Conservation (phyloP, 495 filamentous ascomycete genomes). For the Ascobolus immersus region DNA sequence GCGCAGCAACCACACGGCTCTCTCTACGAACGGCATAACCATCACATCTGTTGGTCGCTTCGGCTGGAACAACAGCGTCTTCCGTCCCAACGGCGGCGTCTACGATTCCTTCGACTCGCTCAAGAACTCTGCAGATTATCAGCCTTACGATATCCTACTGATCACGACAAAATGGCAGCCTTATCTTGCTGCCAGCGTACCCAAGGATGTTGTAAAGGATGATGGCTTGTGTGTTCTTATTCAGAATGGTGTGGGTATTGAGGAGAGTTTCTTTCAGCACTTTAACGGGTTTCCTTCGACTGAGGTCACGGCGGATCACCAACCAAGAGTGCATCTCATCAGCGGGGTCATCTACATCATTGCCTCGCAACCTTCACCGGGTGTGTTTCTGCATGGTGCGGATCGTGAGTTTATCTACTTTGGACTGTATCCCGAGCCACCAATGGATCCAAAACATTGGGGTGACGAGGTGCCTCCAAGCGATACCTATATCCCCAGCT, state of each 20-base stretch:
- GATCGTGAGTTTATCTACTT: too few relatives aligned
- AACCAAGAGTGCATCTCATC: slow-evolving; percentile 26
- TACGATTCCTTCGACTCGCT: slow-evolving; percentile 1
- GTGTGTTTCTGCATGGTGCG: slow-evolving; percentile 23
- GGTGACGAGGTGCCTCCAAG: too few relatives aligned
- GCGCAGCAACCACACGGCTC: slow-evolving; percentile 6
- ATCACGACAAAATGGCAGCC: slow-evolving; percentile 35
- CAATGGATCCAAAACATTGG: too few relatives aligned
- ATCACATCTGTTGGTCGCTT: slow-evolving; percentile 2
- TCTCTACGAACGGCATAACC: slow-evolving; percentile 7
- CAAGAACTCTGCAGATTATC: not conserved
- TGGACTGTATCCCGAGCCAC: slow-evolving; percentile 14
- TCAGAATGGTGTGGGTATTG: slow-evolving; percentile 40
- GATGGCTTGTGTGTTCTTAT: too few relatives aligned
- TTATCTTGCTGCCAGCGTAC: slow-evolving; percentile 23
- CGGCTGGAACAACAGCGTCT: slow-evolving; percentile 7
- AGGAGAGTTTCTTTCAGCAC: slow-evolving; percentile 23
- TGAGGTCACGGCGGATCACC: too few relatives aligned
- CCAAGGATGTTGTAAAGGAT: too few relatives aligned
- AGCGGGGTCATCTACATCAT: slow-evolving; percentile 28
- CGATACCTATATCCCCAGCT: too few relatives aligned
- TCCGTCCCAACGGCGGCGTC: slow-evolving; percentile 4
- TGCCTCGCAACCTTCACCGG: slow-evolving; percentile 22
- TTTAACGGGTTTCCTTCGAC: too few relatives aligned
- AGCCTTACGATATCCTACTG: slow-evolving; percentile 31